Evolutionary conservation across 805 yeast genomes (phyloP), one percentile per base, ranked within the genome.

Genomic region (Torulaspora delbrueckii): DNA sequence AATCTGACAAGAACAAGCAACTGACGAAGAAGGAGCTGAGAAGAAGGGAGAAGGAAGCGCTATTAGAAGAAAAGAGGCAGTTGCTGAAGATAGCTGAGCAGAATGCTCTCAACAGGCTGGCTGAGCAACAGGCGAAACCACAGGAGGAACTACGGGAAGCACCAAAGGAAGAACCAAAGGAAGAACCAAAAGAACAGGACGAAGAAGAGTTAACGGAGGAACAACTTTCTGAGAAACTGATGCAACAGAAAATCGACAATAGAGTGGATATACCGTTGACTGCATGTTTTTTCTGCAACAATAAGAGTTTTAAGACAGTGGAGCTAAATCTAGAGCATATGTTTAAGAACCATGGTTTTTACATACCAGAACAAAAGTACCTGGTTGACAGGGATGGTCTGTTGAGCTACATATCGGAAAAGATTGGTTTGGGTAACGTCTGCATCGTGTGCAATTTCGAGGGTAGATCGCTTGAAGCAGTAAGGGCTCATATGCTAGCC

Each of bases 401-500:
- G 30, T 72, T 93, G 10, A 63, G 67, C 9, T 93, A 93, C 59
- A 70, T 93, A 54, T 84, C 89, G 14, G 98, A 93, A 64, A 93
- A 93, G 66, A 79, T 93, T 48, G 93, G 96, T 16, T 76, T 86
- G 42, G 99, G 99, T 42, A 89, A 89, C 57, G 77, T 90, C 50
- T 93, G 99, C 66, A 70, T 93, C 45, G 78, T 76, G 26, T 93
- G 99, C 65, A 73, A 77, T 36, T 91, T 78, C 62, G 96, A 90
- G 70, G 97, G 97, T 22, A 77, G 81, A 58, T 77, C 85, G 25
- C 63, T 91, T 24, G 95, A 86, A 55, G 86, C 96, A 18, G 93
- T 84, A 1, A 82, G 96, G 59, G 90, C 88, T 23, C 99, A 93
- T 63, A 89, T 93, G 97, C 51, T 75, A 7, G 73, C 84, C 19